Conservation (phyloP, 345 rosid species). For the Salix udensis region DNA sequence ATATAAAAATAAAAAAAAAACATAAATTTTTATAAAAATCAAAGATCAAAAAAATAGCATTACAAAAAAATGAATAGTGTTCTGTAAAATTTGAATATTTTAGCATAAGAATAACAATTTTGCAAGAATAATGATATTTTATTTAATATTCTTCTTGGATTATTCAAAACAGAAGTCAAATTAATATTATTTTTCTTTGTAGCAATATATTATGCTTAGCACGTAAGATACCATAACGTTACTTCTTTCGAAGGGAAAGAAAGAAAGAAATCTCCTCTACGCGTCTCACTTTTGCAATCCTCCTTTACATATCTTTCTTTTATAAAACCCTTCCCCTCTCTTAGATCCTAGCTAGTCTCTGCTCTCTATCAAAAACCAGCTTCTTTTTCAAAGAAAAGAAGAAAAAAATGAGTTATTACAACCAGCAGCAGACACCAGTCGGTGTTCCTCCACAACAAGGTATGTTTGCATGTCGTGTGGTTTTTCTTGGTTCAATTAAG, state of each 20-base stretch:
- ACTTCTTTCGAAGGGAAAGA: background rate
- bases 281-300: background rate
- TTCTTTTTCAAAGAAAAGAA: background rate
- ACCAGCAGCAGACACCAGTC: slow-evolving; percentile 55
- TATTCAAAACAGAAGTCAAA: too few species aligned
- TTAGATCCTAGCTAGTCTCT: background rate
- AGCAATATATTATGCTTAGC: too few species aligned
- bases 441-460: slow-evolving; percentile 73
- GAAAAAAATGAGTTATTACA: slow-evolving; percentile 42
- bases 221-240: too few species aligned
- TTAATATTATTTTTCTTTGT: too few species aligned
- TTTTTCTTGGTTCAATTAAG: background rate
- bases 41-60: too few species aligned
- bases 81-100: too few species aligned
- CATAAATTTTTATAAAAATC: too few species aligned
- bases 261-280: background rate
- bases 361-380: background rate
- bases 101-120: too few species aligned
- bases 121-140: too few species aligned
- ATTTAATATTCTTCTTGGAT: too few species aligned
- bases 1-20: too few species aligned
- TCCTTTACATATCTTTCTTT: background rate
- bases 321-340: background rate
- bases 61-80: too few species aligned
- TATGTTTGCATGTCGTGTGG: background rate